Conservation (phyloP, 2,329 filamentous ascomycete species). For the Microsporum audouinii region DNA sequence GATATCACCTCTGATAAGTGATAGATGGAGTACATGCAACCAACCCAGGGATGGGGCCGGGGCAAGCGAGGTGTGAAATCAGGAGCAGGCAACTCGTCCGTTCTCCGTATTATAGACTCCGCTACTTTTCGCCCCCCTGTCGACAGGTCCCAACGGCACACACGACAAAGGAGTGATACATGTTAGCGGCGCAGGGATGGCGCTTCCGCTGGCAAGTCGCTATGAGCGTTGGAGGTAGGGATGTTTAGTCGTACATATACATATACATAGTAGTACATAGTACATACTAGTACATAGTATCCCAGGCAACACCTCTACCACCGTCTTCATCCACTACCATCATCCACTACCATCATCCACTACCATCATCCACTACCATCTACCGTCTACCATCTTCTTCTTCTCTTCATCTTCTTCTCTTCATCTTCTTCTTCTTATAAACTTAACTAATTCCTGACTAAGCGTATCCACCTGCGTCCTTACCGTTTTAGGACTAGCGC, state of each 20-base stretch:
- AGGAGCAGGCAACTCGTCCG: neutral
- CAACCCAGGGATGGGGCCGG: neutral
- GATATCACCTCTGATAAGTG: too few relatives aligned
- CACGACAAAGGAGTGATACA: neutral
- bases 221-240: neutral
- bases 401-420: neutral
- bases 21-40: neutral
- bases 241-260: too few relatives aligned
- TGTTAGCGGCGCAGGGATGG: neutral
- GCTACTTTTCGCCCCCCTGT: neutral
- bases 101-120: neutral
- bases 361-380: neutral
- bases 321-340: too few relatives aligned
- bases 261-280: too few relatives aligned
- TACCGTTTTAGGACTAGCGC: neutral
- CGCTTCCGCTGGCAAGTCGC: neutral
- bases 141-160: neutral
- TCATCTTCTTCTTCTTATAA: neutral
- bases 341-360: too few relatives aligned
- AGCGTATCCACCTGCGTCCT: neutral
- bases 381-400: neutral
- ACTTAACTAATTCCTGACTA: neutral
- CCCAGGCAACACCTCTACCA: too few relatives aligned
- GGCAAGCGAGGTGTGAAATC: neutral
- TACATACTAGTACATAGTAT: too few relatives aligned